Evolutionary conservation across 768 basidiomycete species (phyloP).

Genomic region (Hygrophoropsis aurantiaca): DNA sequence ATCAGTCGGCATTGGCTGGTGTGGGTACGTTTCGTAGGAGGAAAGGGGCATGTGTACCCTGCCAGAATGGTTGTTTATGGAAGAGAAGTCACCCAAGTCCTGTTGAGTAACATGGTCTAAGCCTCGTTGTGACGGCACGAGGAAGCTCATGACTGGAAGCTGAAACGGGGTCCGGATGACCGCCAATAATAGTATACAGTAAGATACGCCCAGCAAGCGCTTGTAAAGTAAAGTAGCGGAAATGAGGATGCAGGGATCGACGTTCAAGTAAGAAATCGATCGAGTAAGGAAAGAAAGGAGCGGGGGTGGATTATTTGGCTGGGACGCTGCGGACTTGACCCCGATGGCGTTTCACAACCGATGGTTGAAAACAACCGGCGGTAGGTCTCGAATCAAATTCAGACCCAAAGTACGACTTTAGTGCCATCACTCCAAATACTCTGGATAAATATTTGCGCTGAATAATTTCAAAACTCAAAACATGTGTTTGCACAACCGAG

Average conservation of each 20-base stretch:
- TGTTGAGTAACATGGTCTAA: constrained; percentile 21
- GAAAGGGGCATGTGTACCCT: constrained; percentile 40
- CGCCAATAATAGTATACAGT: constrained; percentile 18
- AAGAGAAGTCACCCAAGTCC: constrained; percentile 19
- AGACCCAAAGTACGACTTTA: constrained; percentile 18
- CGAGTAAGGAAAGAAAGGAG: constrained; percentile 12
- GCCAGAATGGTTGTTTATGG: constrained; percentile 31
- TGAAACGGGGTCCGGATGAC: constrained; percentile 20
- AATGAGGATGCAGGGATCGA: constrained; percentile 17
- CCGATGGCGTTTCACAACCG: background rate
- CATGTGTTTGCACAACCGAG: no score
- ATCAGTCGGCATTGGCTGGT: constrained; percentile 28
- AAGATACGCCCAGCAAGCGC: constrained; percentile 11
- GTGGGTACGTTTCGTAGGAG: constrained; percentile 34
- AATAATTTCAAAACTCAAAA: constrained; percentile 14
- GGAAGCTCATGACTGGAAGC: constrained; percentile 30
- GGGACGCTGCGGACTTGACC: background rate
- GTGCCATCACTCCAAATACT: constrained; percentile 8
- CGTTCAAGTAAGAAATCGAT: constrained; percentile 5
- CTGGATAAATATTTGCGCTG: constrained; percentile 24
- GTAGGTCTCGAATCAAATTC: constrained; percentile 3
- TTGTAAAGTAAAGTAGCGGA: constrained; percentile 11
- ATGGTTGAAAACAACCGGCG: constrained; percentile 7
- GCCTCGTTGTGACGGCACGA: constrained; percentile 36
- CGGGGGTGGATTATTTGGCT: background rate